A percentile compares a stretch with the other conserved stretches of the same genome.
Conservation (phyloP, 306 rosid genomes). For the Abrus precatorius region DNA sequence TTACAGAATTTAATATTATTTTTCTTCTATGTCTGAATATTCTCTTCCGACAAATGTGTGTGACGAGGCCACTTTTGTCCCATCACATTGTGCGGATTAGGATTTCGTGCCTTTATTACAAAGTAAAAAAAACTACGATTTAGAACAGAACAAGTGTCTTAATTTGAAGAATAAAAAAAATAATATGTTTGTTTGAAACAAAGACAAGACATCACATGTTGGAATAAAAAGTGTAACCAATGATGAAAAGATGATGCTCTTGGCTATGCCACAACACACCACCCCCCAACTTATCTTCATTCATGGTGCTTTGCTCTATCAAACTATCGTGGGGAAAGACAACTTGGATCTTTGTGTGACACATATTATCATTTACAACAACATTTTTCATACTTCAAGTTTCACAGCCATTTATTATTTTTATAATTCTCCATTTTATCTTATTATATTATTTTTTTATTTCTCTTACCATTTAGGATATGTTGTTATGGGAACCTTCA, state of each 20-base stretch:
- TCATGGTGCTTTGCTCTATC: too few species aligned
- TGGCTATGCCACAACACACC: background rate
- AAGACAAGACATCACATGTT: conserved; percentile 11
- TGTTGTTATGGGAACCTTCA: too few species aligned
- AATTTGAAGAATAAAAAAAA: background rate
- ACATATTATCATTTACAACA: too few species aligned
- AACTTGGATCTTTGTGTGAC: too few species aligned
- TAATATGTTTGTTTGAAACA: background rate
- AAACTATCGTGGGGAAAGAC: too few species aligned
- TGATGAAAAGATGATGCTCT: background rate
- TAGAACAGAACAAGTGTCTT: background rate
- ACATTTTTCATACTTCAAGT: too few species aligned
- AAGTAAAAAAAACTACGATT: background rate
- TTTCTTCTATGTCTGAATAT: conserved; percentile 15
- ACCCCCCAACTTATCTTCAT: background rate
- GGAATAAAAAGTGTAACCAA: background rate
- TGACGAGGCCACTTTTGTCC: conserved; percentile 50
- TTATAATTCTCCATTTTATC: background rate
- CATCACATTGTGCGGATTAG: conserved; percentile 45
- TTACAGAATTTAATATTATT: too few species aligned
- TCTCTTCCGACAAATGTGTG: conserved; percentile 60
- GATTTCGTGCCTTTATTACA: conserved; percentile 21
- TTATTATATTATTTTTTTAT: too few species aligned
- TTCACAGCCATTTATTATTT: too few species aligned
- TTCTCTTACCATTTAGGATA: too few species aligned